Evolutionary conservation across 306 rosid genomes (phyloP).

Genomic region (Betula pendula): DNA sequence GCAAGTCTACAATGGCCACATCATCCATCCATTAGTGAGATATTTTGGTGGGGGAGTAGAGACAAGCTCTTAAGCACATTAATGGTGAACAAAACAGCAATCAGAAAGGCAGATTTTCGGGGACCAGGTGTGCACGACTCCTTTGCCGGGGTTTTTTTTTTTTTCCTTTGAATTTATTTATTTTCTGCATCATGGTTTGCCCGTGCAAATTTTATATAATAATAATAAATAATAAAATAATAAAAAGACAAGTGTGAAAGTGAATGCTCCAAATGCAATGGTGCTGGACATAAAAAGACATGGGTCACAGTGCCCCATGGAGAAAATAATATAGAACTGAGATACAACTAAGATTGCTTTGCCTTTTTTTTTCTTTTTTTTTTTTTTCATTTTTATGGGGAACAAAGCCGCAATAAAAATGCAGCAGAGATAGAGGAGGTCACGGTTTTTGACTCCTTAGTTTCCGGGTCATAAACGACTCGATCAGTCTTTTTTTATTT

Average conservation of each 20-base stretch:
- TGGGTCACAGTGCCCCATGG: slow-evolving; percentile 26
- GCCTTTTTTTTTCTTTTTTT: not conserved
- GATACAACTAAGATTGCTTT: slow-evolving; percentile 22
- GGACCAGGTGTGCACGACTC: slow-evolving; percentile 32
- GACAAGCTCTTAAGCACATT: slow-evolving; percentile 22
- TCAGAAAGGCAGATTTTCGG: slow-evolving; percentile 32
- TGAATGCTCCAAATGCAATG: slow-evolving; percentile 37
- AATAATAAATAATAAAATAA: not conserved
- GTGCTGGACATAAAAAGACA: slow-evolving; percentile 44
- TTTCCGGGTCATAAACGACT: slow-evolving; percentile 24
- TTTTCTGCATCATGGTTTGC: slow-evolving; percentile 37
- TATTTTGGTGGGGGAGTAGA: slow-evolving; percentile 28
- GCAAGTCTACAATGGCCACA: slow-evolving; percentile 31
- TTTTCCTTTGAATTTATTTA: not conserved
- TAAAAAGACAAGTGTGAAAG: slow-evolving; percentile 11
- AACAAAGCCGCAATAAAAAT: slow-evolving; percentile 26
- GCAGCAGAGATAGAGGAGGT: slow-evolving; percentile 25
- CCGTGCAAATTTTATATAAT: slow-evolving; percentile 28
- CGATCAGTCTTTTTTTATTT: not conserved
- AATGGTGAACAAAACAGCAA: slow-evolving; percentile 19
- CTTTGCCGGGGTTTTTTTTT: slow-evolving; percentile 17
- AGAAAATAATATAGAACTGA: not conserved
- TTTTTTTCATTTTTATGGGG: slow-evolving; percentile 26
- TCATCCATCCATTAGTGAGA: slow-evolving; percentile 2
- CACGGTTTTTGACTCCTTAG: slow-evolving; percentile 20